Conservation (phyloP, 1,284 basidiomycete genomes). For the Leccinum pachyderme region DNA sequence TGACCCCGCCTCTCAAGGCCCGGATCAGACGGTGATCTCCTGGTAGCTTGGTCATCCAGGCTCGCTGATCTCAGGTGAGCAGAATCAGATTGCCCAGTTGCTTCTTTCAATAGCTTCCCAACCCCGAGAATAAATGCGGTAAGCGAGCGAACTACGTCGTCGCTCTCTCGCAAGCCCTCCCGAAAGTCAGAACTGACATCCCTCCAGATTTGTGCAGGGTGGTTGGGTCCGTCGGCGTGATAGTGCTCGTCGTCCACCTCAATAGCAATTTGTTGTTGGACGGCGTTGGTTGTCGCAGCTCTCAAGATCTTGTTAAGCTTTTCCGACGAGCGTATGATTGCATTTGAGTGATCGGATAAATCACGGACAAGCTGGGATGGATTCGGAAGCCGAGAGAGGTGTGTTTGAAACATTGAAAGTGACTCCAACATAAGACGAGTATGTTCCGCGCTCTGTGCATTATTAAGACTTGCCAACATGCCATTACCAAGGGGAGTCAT, state of each 20-base stretch:
- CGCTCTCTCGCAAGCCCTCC: slow-evolving; percentile 66
- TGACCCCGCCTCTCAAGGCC: slow-evolving; percentile 44
- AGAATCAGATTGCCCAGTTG: slow-evolving; percentile 35
- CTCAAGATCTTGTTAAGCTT: slow-evolving; percentile 61
- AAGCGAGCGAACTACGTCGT: slow-evolving; percentile 71
- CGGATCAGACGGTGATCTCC: slow-evolving; percentile 35
- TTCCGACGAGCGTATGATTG: slow-evolving; percentile 62
- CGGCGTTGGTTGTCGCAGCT: slow-evolving; percentile 50
- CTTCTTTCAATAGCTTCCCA: slow-evolving; percentile 64
- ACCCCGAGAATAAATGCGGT: slow-evolving; percentile 72
- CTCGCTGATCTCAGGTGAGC: slow-evolving; percentile 47
- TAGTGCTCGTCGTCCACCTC: slow-evolving; percentile 55
- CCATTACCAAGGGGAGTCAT: slow-evolving; percentile 16
- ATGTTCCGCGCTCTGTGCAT: slow-evolving; percentile 51
- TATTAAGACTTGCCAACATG: slow-evolving; percentile 17
- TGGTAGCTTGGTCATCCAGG: slow-evolving; percentile 44
- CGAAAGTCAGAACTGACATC: slow-evolving; percentile 66
- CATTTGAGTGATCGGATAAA: slow-evolving; percentile 56
- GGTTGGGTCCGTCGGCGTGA: slow-evolving; percentile 28
- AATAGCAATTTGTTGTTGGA: slow-evolving; percentile 70
- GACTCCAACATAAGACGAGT: slow-evolving; percentile 65
- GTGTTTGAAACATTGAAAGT: slow-evolving; percentile 65
- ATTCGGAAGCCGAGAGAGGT: slow-evolving; percentile 50
- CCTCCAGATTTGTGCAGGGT: slow-evolving; percentile 61
- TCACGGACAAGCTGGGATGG: slow-evolving; percentile 47